These are phyloP conservation scores for Nothophoma quercina DNA, from an alignment of 2,329 filamentous ascomycete species.

Conservation along the genomic window DNA sequence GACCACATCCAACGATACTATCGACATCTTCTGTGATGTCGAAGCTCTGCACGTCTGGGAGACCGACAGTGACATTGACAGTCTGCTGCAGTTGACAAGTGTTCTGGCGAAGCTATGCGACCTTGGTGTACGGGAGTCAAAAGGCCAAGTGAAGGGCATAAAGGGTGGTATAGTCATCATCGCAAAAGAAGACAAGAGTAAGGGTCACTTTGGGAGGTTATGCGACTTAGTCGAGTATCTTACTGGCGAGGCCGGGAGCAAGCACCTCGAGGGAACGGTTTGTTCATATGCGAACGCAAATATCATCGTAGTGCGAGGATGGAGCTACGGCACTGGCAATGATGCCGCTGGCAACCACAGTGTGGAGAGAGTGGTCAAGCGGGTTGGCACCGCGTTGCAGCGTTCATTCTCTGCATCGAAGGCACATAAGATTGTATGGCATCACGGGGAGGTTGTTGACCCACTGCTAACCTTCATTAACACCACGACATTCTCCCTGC, in stretches of 20 bases:
- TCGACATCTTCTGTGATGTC: constrained; percentile 32
- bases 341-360: constrained; percentile 19
- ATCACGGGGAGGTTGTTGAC: constrained; percentile 41
- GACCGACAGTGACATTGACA: constrained; percentile 40
- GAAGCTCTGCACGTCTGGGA: constrained; percentile 45
- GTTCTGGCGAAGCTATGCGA: constrained; percentile 40
- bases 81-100: constrained; percentile 40
- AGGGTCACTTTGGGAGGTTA: constrained; percentile 34
- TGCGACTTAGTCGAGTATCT: constrained; percentile 40
- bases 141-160: constrained; percentile 14
- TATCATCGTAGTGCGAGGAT: constrained; percentile 41
- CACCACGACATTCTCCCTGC: constrained; percentile 32
- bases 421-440: constrained; percentile 40
- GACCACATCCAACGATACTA: constrained; percentile 26
- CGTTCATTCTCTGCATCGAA: constrained; percentile 23
- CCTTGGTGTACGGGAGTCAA: constrained; percentile 24
- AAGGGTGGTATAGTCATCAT: constrained; percentile 43
- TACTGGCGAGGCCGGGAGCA: constrained; percentile 27
- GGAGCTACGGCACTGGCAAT: constrained; percentile 21
- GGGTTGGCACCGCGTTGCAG: constrained; percentile 36
- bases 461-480: constrained; percentile 42
- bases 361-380: constrained; percentile 26
- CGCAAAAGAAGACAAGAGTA: constrained; percentile 23
- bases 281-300: constrained; percentile 33
- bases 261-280: constrained; percentile 36